Base-by-base conservation (phyloP, 2,329 filamentous ascomycete species). In the Rutstroemia sp. region DNA sequence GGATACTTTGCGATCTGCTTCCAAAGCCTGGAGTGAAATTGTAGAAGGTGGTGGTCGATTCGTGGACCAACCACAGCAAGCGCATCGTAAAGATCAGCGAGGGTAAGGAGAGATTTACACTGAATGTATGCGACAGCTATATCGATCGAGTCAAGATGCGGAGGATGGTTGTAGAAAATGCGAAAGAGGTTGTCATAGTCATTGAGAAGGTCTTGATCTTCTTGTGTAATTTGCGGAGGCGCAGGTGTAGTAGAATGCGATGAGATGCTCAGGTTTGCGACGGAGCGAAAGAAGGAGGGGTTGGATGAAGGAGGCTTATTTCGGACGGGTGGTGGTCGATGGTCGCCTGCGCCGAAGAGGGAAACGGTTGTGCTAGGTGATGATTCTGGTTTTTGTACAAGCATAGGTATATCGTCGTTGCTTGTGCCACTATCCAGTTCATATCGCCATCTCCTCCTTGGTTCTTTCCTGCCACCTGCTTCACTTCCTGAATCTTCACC, bases 1-100 rank as follows among this genome's bases (percentile, higher is more conserved):
- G 92, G 92, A 68, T 96, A 96, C 72, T 96, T 96, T 52, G 92
- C 91, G 61, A 96, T 95, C 72, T 96, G 92, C 71, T 94, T 95
- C 87, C 92, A 96, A 2, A 97, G 79, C 1, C 90, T 82, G 21
- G 87, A 88, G 66, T 94, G 90, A 70, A 96, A 97, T 64, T 94
- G 89, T 16, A 97, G 77, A 14, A 97, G 78, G 70, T 97, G 92
- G 73, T 97, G 92, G 72, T 96, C 92, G 46, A 96, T 88, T 39
- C 92, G 83, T 1, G 89, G 89, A 0, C 92, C 92, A 8, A 95
- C 90, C 16, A 96, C 90, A 30, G 85, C 79, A 12, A 96, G 79
- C 14, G 92, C 90, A 69, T 96, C 92, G 74, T 96, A 96, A 76
- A 94, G 89, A 72, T 96, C 92, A n/a, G 91, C 92, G 17, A 96